Conservation (phyloP, 1,284 basidiomycete species). For the Ceratobasidium sp. region DNA sequence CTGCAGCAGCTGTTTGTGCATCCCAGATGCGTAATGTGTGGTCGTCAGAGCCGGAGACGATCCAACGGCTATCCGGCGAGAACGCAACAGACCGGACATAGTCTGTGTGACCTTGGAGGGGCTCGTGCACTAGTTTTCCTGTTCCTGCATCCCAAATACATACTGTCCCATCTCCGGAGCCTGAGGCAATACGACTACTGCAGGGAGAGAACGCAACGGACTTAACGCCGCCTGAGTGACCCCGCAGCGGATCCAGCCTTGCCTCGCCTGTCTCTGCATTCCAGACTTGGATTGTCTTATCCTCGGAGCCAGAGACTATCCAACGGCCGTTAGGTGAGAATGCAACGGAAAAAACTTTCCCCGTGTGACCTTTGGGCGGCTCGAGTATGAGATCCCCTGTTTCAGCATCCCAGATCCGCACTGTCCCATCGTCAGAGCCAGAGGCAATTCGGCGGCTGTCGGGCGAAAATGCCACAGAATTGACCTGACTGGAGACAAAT, state of each 20-base stretch:
- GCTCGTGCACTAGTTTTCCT: neutral
- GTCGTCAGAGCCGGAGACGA: slow-evolving; percentile 20
- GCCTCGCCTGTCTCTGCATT: slow-evolving; percentile 12
- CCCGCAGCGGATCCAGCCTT: neutral
- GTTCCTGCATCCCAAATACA: slow-evolving; percentile 11
- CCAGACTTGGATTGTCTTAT: slow-evolving; percentile 37
- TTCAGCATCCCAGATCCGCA: neutral
- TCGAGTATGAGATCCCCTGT: neutral
- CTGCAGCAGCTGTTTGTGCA: neutral
- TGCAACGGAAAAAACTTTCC: neutral
- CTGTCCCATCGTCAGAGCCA: neutral
- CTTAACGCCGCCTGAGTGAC: neutral
- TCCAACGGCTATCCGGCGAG: slow-evolving; percentile 24
- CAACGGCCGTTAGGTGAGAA: slow-evolving; percentile 30
- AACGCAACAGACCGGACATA: slow-evolving; percentile 9
- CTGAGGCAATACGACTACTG: slow-evolving; percentile 16
- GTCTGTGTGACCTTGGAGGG: neutral
- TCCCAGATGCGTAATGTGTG: slow-evolving; percentile 30
- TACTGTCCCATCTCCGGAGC: slow-evolving; percentile 19
- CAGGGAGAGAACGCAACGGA: slow-evolving; percentile 33
- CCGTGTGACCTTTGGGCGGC: slow-evolving; percentile 15
- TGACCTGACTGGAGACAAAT: neutral
- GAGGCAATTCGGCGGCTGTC: slow-evolving; percentile 8
- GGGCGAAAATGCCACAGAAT: neutral
- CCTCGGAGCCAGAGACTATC: slow-evolving; percentile 9